Evolutionary conservation across 805 yeast genomes (phyloP).

Genomic region (Brettanomyces naardenensis): DNA sequence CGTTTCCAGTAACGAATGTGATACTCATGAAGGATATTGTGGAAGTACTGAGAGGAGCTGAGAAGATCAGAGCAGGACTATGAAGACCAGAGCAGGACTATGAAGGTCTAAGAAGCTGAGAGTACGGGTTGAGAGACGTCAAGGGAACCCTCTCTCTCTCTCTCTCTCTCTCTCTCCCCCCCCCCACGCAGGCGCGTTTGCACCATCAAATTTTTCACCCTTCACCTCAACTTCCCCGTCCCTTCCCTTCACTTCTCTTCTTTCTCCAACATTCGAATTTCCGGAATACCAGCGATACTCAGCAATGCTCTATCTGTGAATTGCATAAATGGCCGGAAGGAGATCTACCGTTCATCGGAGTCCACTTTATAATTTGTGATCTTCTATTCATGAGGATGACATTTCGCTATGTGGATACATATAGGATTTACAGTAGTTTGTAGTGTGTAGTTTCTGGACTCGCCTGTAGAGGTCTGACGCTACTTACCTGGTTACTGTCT

Average conservation of each 20-base stretch:
- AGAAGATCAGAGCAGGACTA: too few species aligned
- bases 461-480: too few species aligned
- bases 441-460: constrained; percentile 1
- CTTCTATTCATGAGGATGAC: constrained; percentile 8
- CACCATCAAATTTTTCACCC: neutral
- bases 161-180: neutral
- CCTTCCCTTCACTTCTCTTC: constrained; percentile 6
- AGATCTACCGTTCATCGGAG: constrained; percentile 16
- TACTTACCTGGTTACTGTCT: too few species aligned
- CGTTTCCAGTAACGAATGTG: constrained; percentile 61
- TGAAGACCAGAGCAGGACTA: too few species aligned
- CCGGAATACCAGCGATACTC: constrained; percentile 34
- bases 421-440: too few species aligned
- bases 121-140: too few species aligned
- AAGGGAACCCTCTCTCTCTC: too few species aligned
- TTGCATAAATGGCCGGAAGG: constrained; percentile 36
- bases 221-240: neutral
- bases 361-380: constrained; percentile 23
- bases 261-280: constrained; percentile 18
- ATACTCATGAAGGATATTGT: constrained; percentile 20
- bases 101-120: too few species aligned
- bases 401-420: constrained; percentile 28
- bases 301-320: constrained; percentile 23
- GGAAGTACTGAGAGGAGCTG: too few species aligned
- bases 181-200: constrained; percentile 1